Base-by-base conservation (phyloP, 2,329 filamentous ascomycete genomes). In the Hypoxylon rubiginosum region DNA sequence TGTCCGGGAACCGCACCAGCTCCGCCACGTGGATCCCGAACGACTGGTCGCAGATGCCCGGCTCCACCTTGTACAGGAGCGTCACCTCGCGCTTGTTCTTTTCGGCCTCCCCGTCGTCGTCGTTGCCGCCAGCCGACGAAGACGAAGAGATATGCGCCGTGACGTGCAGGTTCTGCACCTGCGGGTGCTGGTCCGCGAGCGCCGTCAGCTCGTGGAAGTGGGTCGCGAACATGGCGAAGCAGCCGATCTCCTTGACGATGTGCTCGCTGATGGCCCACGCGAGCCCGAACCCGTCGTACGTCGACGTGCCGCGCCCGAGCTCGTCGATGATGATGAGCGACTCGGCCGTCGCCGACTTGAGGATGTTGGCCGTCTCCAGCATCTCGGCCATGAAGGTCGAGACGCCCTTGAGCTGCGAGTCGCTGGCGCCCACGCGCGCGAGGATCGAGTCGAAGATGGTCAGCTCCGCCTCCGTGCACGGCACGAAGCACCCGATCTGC, bases 381-480 rank as follows among this genome's bases (percentile, higher is more conserved):
- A 99, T 99, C 82, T 99, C 96, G 1, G 96, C 96, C 97, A 99
- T 99, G 80, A 99, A 99, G 0, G 96, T 99, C 3, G 93, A 97
- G 1, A 99, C 96, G 36, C 96, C 96, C 81, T 98, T 98, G 68
- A 99, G 90, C 79, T 98, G 96, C 6, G 93, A 97, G 80, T 99
- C 97, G 73, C 92, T 96, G 6, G 96, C 97, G 45, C 97, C 96
- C 0, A 99, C 96, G 72, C 96, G 92, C 0, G 97, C 96, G 41
- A 99, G 91, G 67, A 99, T 97, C 68, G 93, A 96, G 82, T 99
- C 96, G 78, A 97, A 99, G 63, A 99, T 94, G 15, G 93, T 97
- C 48, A 99, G 82, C 79, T 98, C 94, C 13, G 97, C 96, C 77
- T 93, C 90, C 2, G 90, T 84, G 74, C 94, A 97, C 0, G 96